Evolutionary conservation across 2,329 filamentous ascomycete genomes (phyloP), one percentile per base, ranked within the genome.

Genomic region (Canariomyces notabilis): DNA sequence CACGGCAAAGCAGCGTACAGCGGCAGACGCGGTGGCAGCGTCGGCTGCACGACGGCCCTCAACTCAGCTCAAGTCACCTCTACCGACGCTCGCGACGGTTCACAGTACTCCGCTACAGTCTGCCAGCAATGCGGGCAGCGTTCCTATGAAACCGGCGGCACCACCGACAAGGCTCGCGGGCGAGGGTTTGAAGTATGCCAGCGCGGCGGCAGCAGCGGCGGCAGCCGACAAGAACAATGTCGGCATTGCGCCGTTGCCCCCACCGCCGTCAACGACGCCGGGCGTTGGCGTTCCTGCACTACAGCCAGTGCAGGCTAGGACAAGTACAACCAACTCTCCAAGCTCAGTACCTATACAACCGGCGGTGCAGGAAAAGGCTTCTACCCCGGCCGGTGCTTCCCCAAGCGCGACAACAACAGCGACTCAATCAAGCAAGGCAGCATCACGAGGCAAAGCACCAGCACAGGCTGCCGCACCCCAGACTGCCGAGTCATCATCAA

Each of bases 141-240:
- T 74, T 43, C 71, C 76, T 43, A 97, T 97, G 91, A 98, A 97
- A 72, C 91, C 93, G 11, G 93, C 93, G 15, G 83, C 89, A 15
- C 70, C 90, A 58, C 93, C 93, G 1, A 82, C 87, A 49, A 81
- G 91, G 64, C 83, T 87, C 6, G 86, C 89, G 4, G 89, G 89
- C 38, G 91, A 97, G 65, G 88, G 87, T 1, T 74, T 98, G 56
- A 97, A 97, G 68, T 98, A 98, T 64, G 93, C 93, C 36, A 97
- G 93, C 31, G 93, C 93, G 0, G 93, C 93, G 0, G 93, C 93
- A 0, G 93, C 93, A 0, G 93, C 91, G 0, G 91, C 93, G 1
- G 89, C 90, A 37, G 89, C 82, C 64, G 89, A 95, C 57, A 79
- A 73, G 68, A 90, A 88, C 71, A 91, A 85, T 63, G 85, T 97